phyloP scores from a whole-genome alignment of 2,329 filamentous ascomycete species.

The Aspergillus tanneri region DNA sequence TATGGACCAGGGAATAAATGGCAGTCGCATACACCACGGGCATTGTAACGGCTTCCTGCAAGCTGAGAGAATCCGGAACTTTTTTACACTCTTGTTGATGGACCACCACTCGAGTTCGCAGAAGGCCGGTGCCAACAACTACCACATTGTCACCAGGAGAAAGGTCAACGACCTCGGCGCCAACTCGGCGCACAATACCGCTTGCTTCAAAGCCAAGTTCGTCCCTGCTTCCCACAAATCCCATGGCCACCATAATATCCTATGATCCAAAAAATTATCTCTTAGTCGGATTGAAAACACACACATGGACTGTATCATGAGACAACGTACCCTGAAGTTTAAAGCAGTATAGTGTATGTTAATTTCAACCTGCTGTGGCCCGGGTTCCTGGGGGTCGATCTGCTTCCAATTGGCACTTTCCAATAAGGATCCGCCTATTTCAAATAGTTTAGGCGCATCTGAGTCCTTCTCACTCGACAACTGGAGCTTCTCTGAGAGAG shows the following conservation, averaged over 20 bases:
- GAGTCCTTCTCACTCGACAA: not conserved
- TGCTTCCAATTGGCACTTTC: not conserved
- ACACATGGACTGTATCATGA: not conserved
- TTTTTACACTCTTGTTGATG: constrained; percentile 12
- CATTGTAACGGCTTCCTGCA: constrained; percentile 21
- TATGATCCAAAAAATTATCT: not conserved
- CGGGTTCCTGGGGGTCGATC: too few species aligned
- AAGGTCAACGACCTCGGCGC: constrained; percentile 13
- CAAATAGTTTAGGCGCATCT: not conserved
- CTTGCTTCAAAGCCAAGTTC: constrained; percentile 33
- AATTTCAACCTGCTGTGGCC: constrained; percentile 4
- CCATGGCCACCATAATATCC: constrained; percentile 28
- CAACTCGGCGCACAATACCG: constrained; percentile 33
- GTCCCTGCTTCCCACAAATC: constrained; percentile 25
- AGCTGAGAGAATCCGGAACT: constrained; percentile 12
- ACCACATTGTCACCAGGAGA: too few species aligned
- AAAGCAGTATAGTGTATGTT: not conserved
- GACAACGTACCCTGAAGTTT: constrained; percentile 1
- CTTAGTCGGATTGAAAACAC: not conserved
- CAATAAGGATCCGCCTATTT: not conserved
- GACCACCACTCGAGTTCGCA: too few species aligned
- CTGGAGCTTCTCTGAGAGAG: not conserved
- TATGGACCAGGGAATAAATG: constrained; percentile 21
- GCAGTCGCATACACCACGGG: constrained; percentile 16
- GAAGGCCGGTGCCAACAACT: too few species aligned